Conservation (phyloP, 1,284 basidiomycete species). For the Papiliotrema flavescens region DNA sequence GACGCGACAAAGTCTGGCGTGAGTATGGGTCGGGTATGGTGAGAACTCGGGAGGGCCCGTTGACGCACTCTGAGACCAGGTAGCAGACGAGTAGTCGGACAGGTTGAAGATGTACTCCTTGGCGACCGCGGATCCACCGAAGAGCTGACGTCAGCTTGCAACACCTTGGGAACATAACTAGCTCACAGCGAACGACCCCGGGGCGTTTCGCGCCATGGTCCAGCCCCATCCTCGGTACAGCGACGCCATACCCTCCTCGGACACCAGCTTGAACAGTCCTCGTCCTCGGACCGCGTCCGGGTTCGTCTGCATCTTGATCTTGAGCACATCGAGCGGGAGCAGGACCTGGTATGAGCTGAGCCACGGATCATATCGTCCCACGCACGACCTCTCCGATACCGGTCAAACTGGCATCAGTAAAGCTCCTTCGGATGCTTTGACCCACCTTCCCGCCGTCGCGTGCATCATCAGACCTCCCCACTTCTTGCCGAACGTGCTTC, state of each 20-base stretch:
- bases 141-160: conserved; percentile 59
- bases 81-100: conserved; percentile 83
- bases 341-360: conserved; percentile 55
- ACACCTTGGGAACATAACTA: not conserved
- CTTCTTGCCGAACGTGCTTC: conserved; percentile 84
- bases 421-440: not conserved
- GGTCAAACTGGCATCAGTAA: conserved; percentile 61
- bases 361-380: conserved; percentile 18
- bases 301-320: conserved; percentile 98
- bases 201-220: conserved; percentile 97
- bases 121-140: conserved; percentile 90
- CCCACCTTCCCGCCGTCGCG: conserved; percentile 84
- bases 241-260: conserved; percentile 80
- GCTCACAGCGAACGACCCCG: conserved; percentile 87
- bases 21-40: not conserved
- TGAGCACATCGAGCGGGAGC: conserved; percentile 90
- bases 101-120: conserved; percentile 92
- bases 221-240: conserved; percentile 98
- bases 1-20: conserved; percentile 78
- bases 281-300: conserved; percentile 92
- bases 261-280: conserved; percentile 81
- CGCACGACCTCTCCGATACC: conserved; percentile 94
- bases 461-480: conserved; percentile 95
- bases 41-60: not conserved
- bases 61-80: conserved; percentile 77